Percentiles rank a stretch among this genome's conserved stretches.
These are phyloP conservation scores for Saccharomyces hybrid DNA, from an alignment of 1,139 yeast genomes.

Conservation along the genomic window DNA sequence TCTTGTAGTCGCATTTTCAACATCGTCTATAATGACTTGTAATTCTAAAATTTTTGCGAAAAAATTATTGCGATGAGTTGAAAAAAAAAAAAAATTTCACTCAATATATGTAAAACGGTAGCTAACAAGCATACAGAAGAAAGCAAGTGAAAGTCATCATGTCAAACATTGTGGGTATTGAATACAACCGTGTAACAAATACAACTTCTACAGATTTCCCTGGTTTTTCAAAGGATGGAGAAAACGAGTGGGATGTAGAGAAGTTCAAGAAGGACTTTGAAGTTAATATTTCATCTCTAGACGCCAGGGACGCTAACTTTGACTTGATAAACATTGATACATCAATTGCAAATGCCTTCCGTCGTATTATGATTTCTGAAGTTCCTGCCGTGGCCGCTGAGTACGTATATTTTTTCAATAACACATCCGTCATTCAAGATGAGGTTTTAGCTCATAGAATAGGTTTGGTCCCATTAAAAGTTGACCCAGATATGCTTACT, in stretches of 20 bases:
- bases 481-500: slow-evolving; percentile 79
- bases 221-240: slow-evolving; percentile 62
- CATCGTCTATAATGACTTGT: neutral
- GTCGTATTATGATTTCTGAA: slow-evolving; percentile 94
- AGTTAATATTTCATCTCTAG: slow-evolving; percentile 56
- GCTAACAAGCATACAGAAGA: neutral
- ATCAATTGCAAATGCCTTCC: slow-evolving; percentile 93
- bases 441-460: slow-evolving; percentile 94
- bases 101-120: neutral
- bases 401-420: slow-evolving; percentile 80
- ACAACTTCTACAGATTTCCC: slow-evolving; percentile 85
- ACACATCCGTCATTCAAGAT: slow-evolving; percentile 94
- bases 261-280: slow-evolving; percentile 67
- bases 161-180: slow-evolving; percentile 73
- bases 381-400: slow-evolving; percentile 96
- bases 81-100: neutral
- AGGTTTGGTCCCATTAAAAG: slow-evolving; percentile 83
- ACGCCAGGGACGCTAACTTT: slow-evolving; percentile 72
- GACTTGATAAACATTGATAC: slow-evolving; percentile 85
- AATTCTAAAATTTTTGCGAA: slow-evolving; percentile 22
- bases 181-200: slow-evolving; percentile 85
- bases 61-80: slow-evolving; percentile 10
- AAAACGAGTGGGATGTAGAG: slow-evolving; percentile 77
- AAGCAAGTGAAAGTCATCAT: slow-evolving; percentile 6
- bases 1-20: neutral